These are phyloP conservation scores for Dothidotthia symphoricarpi DNA, from an alignment of 2,329 filamentous ascomycete species.

Conservation along the genomic window DNA sequence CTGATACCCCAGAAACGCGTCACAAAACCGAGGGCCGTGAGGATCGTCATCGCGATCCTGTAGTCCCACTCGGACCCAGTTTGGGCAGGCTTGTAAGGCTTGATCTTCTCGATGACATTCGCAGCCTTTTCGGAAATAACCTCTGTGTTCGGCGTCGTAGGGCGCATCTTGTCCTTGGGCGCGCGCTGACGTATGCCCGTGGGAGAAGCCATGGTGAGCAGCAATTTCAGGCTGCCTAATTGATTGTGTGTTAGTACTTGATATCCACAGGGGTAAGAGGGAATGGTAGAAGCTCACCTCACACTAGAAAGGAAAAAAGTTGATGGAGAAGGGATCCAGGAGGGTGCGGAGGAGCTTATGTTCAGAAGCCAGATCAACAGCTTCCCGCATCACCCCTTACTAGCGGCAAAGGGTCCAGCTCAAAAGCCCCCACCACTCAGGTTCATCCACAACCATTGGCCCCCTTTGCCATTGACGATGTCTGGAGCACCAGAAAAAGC, in stretches of 20 bases:
- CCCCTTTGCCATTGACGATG: too few relatives aligned
- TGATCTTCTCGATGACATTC: conserved; percentile 31
- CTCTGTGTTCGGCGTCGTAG: conserved; percentile 35
- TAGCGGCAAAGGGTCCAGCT: too few relatives aligned
- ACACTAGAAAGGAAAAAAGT: conserved; percentile 16
- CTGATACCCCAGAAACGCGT: conserved; percentile 96
- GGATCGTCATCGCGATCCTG: conserved; percentile 70
- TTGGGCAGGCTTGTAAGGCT: conserved; percentile 33
- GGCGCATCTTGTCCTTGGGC: conserved; percentile 41
- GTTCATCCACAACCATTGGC: too few relatives aligned
- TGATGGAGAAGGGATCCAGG: conserved; percentile 10
- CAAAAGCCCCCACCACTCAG: too few relatives aligned
- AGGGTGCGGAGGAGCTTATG: conserved; percentile 19
- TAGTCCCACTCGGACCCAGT: conserved; percentile 74
- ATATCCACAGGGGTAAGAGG: background rate
- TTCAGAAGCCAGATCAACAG: conserved; percentile 26
- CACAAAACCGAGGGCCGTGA: conserved; percentile 81
- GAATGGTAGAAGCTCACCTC: conserved; percentile 15
- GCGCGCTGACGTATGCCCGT: conserved; percentile 41
- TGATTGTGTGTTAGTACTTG: conserved; percentile 13
- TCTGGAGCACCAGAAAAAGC: too few relatives aligned
- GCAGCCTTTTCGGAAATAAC: conserved; percentile 26
- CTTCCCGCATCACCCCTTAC: conserved; percentile 3
- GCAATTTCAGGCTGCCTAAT: conserved; percentile 26
- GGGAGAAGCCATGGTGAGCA: conserved; percentile 40